Conservation (phyloP, 257 asterid species). For the Solanum verrucosum region DNA sequence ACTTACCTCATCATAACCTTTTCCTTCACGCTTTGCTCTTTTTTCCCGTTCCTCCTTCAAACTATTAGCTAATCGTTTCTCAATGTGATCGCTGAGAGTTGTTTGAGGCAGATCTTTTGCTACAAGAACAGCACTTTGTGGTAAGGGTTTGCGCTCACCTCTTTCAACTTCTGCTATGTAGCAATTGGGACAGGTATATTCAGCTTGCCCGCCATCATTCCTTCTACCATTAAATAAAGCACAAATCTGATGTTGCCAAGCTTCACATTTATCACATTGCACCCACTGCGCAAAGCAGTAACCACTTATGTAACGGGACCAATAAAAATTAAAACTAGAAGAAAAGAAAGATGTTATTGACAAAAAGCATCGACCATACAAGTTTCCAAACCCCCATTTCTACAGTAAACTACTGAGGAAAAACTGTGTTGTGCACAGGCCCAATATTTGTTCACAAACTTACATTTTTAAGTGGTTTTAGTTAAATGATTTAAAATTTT, state of each 20-base stretch:
- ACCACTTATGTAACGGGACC: neutral
- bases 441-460: neutral
- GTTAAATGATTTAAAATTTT: neutral
- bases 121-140: constrained; percentile 96
- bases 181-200: constrained; percentile 98
- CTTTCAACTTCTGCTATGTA: constrained; percentile 77
- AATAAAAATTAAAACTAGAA: neutral
- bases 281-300: constrained; percentile 79
- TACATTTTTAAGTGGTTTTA: neutral
- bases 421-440: neutral
- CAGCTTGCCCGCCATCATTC: constrained; percentile 98
- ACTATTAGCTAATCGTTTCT: constrained; percentile 59
- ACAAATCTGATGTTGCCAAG: constrained; percentile 99
- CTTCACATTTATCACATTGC: constrained; percentile 98
- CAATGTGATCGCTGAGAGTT: constrained; percentile 87
- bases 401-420: neutral
- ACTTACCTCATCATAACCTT: constrained; percentile 76
- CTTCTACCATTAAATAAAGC: constrained; percentile 97
- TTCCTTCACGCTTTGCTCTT: constrained; percentile 76
- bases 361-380: neutral
- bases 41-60: constrained; percentile 80
- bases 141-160: constrained; percentile 88
- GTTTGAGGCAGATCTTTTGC: constrained; percentile 96
- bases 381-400: neutral
- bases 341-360: neutral